phyloP scores from a whole-genome alignment of 2,329 filamentous ascomycete species.

The Aspergillus quadrilineatus region DNA sequence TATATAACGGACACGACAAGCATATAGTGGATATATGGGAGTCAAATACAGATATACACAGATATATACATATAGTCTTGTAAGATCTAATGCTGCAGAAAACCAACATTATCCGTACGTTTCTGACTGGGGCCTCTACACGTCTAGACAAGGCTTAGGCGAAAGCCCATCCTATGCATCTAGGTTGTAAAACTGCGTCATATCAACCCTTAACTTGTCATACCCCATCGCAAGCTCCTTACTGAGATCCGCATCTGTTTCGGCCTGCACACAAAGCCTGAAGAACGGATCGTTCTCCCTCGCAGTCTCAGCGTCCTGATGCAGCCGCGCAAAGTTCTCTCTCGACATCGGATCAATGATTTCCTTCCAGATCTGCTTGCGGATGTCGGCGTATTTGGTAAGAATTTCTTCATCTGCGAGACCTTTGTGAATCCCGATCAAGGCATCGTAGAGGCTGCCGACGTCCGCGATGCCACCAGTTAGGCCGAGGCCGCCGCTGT shows the following conservation, averaged over 20 bases:
- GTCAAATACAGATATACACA: too few species aligned
- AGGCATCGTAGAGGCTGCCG: conserved; percentile 61
- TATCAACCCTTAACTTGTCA: conserved; percentile 34
- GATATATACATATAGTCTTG: too few species aligned
- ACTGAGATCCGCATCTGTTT: conserved; percentile 29
- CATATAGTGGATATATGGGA: background rate
- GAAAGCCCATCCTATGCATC: too few species aligned
- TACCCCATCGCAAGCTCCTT: conserved; percentile 29
- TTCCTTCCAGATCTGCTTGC: conserved; percentile 40
- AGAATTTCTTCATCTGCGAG: conserved; percentile 43
- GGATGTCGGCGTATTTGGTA: conserved; percentile 44
- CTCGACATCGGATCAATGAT: conserved; percentile 43
- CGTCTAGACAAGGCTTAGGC: too few species aligned
- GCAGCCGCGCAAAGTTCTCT: conserved; percentile 42
- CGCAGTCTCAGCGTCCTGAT: conserved; percentile 37
- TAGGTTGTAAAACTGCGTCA: conserved; percentile 31
- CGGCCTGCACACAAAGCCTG: conserved; percentile 31
- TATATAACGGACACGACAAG: background rate
- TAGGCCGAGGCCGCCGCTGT: conserved; percentile 60
- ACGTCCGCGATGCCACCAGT: conserved; percentile 66
- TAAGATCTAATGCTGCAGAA: too few species aligned
- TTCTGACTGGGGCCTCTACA: too few species aligned
- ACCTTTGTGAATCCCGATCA: conserved; percentile 46
- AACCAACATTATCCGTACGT: too few species aligned
- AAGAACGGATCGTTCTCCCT: conserved; percentile 41